Base-by-base conservation (phyloP, 352 stramenopile species). In the Pythium volutum region DNA sequence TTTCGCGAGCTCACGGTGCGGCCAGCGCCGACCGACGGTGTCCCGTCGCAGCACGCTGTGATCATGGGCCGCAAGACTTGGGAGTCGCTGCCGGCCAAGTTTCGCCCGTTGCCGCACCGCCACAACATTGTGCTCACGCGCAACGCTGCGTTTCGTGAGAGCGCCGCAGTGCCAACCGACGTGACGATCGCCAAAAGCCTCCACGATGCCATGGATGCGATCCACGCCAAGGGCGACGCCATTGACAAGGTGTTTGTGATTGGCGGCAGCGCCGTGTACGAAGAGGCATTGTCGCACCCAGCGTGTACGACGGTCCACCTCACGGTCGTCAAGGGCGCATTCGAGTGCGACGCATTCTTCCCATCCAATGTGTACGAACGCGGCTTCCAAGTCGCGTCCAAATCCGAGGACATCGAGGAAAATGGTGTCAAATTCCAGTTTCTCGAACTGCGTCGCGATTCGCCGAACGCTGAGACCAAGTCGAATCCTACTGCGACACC, bases 31-130 rank as follows among this genome's bases (percentile, higher is more conserved):
- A 38, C 8, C 27, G 55, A 15, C 15, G 29, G 33, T 10, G 47
- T 36, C 10, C 70, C 67, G n/a, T n/a, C n/a, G 39, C 87, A 95
- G 47, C 90, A 99, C 81, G 98, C 97, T 1, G 97, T 99, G 33
- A 97, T 99, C 72, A 99, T 99, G 97, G 98, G 98, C 16, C 91
- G 97, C 45, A 99, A 99, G 77, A 99, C 98, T 18, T 99, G 97
- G 96, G 92, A 99, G 60, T 99, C 95, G 58, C 97, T 99, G 51
- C 97, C 97, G 6, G 39, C 81, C 41, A 98, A 97, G 69, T 98
- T 98, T 61, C 88, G 96, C 4, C 98, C 98, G 12, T 76, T 99
- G 38, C 79, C 83, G 26, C 91, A 95, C 46, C 90, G 98, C 22
- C 83, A 95, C 55, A 99, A 99, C 73, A 84, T 99, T 26, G 82